These are phyloP conservation scores for Ascomycota sp. DNA, from an alignment of 2,329 filamentous ascomycete genomes.

Conservation along the genomic window DNA sequence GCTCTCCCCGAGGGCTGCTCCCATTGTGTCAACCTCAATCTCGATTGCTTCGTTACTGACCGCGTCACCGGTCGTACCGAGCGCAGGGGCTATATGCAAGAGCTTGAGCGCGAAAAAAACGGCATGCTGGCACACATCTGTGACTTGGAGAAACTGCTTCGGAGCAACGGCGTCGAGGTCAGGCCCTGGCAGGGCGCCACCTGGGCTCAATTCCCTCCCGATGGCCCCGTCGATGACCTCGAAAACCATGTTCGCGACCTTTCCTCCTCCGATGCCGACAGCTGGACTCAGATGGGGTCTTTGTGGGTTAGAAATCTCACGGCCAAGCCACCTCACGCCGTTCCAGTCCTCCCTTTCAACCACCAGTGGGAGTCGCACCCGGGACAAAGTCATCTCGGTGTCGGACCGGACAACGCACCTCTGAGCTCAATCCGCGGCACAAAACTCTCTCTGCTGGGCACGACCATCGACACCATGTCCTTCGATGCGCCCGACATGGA, in stretches of 20 bases:
- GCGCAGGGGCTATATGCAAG: constrained; percentile 56
- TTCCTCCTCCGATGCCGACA: constrained; percentile 6
- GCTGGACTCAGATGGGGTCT: constrained; percentile 13
- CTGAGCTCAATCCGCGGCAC: constrained; percentile 59
- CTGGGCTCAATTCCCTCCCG: constrained; percentile 9
- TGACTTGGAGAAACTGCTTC: constrained; percentile 46
- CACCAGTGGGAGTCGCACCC: constrained; percentile 18
- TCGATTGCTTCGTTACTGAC: constrained; percentile 70
- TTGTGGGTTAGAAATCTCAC: constrained; percentile 15
- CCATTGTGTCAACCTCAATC: constrained; percentile 55
- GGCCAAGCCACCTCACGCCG: constrained; percentile 2
- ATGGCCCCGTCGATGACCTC: constrained; percentile 8
- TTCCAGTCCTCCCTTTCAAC: constrained; percentile 11
- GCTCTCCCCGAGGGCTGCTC: constrained; percentile 62
- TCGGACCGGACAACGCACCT: constrained; percentile 39
- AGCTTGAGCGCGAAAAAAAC: constrained; percentile 52
- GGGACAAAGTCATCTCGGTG: constrained; percentile 46
- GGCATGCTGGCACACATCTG: constrained; percentile 45
- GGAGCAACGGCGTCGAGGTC: constrained; percentile 38
- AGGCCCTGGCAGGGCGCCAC: constrained; percentile 23
- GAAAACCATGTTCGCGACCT: constrained; percentile 6
- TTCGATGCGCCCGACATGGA: constrained; percentile 48
- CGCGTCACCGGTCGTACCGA: constrained; percentile 68
- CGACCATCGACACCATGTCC: constrained; percentile 57
- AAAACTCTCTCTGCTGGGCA: constrained; percentile 57